Base-by-base conservation (phyloP, 2,329 filamentous ascomycete genomes). In the Berkeleyomyces rouxiae region DNA sequence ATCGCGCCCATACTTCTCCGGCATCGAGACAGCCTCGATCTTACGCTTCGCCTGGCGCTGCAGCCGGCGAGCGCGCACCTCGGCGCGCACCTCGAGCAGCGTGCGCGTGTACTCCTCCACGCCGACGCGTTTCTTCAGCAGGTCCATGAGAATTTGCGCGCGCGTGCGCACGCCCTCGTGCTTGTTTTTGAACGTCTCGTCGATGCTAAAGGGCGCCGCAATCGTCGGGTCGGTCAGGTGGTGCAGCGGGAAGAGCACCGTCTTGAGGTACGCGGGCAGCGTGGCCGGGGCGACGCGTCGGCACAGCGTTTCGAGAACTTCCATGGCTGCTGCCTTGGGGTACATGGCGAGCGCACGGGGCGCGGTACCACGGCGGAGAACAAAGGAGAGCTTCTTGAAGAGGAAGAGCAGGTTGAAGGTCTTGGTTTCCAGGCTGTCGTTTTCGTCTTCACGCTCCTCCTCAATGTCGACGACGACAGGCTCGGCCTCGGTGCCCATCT, bases 91-190 rank as follows among this genome's bases (percentile, higher is more conserved):
- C 47, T 80, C 80, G 46, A 88, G 73, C 70, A 97, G 78, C 55
- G 85, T 79, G 62, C 79, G 78, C n/a, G 91, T 84, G 74, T 91
- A 99, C 66, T 82, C 83, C 0, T 84, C 82, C 1, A 87, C 89
- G 47, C 92, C 93, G 60, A 96, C 78, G 70, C 88, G 90, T 76
- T 85, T 86, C 75, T 96, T 90, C 64, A 99, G 71, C n/a, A 80
- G 75, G 66, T 90, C 87, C 77, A 97, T 84, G 9, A 91, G 77
- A 68, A 92, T 87, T 67, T 86, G 82, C 3, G 88, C 86, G 63
- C 85, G 84, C 47, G 82, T 79, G 67, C 86, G 83, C 42, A 99
- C 77, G 0, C 77, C 77, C 66, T 90, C 86, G 72, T 91, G 86
- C 23, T 79, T 81, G 4, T 79, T 77, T 67, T 81, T 82, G 76